Evolutionary conservation across 2,329 filamentous ascomycete genomes (phyloP).

Genomic region (Endothia cerciana): DNA sequence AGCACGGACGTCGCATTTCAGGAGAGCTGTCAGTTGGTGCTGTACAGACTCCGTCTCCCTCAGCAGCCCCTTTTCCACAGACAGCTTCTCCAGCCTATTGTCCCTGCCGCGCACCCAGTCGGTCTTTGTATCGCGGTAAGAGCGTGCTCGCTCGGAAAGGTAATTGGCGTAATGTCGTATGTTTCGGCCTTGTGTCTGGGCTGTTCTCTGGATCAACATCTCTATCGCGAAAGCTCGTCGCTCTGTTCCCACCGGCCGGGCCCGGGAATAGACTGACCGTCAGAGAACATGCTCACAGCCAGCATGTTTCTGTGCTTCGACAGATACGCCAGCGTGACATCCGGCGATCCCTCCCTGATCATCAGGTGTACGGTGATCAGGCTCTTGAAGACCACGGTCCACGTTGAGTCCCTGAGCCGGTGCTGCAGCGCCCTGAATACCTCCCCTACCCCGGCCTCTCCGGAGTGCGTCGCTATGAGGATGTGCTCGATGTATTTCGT

Average conservation of each 20-base stretch:
- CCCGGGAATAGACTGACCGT: constrained; percentile 64
- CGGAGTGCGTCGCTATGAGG: constrained; percentile 89
- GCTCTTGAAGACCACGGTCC: constrained; percentile 99
- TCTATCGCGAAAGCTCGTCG: not conserved
- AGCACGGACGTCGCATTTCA: constrained; percentile 82
- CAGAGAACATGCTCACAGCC: constrained; percentile 87
- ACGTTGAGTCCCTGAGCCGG: constrained; percentile 91
- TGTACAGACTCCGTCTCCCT: constrained; percentile 92
- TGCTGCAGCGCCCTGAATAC: constrained; percentile 91
- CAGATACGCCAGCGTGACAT: constrained; percentile 85
- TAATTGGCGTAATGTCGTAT: constrained; percentile 92
- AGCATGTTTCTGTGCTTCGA: constrained; percentile 81
- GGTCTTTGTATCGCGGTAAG: constrained; percentile 80
- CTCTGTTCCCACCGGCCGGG: not conserved
- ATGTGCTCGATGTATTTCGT: constrained; percentile 99
- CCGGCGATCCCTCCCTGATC: constrained; percentile 91
- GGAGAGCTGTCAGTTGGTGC: constrained; percentile 79
- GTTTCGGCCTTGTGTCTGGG: constrained; percentile 92
- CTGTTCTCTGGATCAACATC: constrained; percentile 50
- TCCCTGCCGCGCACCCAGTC: constrained; percentile 89
- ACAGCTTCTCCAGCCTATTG: constrained; percentile 79
- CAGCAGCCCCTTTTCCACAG: constrained; percentile 88
- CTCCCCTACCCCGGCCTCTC: constrained; percentile 92
- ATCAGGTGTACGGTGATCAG: constrained; percentile 95
- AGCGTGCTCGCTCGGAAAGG: constrained; percentile 77